A percentile compares a stretch with the other conserved stretches of the same genome.
phyloP scores from a whole-genome alignment of 768 basidiomycete genomes.

The Butyriboletus loyo region DNA sequence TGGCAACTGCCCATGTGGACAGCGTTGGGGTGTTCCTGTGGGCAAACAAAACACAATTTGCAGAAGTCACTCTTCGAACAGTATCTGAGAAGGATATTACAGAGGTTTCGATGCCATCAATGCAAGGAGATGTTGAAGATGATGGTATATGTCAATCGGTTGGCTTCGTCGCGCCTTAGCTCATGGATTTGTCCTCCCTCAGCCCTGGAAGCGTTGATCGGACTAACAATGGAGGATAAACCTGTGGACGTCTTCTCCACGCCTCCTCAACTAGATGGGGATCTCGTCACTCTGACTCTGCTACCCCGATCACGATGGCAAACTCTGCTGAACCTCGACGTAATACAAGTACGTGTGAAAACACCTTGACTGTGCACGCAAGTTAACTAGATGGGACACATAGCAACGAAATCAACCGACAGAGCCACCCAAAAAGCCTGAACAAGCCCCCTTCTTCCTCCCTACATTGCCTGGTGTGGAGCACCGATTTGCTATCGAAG shows the following conservation, averaged over 20 bases:
- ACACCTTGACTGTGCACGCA: neutral
- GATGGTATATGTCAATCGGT: constrained; percentile 50
- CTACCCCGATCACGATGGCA: constrained; percentile 95
- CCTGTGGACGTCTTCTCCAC: constrained; percentile 72
- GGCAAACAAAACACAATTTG: constrained; percentile 95
- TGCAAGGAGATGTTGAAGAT: constrained; percentile 81
- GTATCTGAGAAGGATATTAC: constrained; percentile 74
- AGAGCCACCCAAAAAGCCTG: constrained; percentile 91
- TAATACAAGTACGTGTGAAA: constrained; percentile 69
- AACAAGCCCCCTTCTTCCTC: constrained; percentile 95
- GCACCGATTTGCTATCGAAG: constrained; percentile 65
- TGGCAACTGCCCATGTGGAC: constrained; percentile 93
- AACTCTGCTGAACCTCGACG: constrained; percentile 92
- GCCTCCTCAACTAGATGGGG: constrained; percentile 84
- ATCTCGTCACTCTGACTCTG: constrained; percentile 89
- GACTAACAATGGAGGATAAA: constrained; percentile 58
- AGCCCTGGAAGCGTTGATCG: constrained; percentile 75
- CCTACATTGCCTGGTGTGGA: constrained; percentile 90
- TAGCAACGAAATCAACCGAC: constrained; percentile 96
- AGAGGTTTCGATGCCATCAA: constrained; percentile 72
- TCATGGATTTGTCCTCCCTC: constrained; percentile 10
- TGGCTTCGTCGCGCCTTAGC: neutral
- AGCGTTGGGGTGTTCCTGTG: constrained; percentile 95
- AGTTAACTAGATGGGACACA: neutral
- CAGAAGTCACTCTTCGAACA: constrained; percentile 76